Evolutionary conservation across 768 basidiomycete species (phyloP), one percentile per base, ranked within the genome.

Genomic region (Saitozyma sp.): DNA sequence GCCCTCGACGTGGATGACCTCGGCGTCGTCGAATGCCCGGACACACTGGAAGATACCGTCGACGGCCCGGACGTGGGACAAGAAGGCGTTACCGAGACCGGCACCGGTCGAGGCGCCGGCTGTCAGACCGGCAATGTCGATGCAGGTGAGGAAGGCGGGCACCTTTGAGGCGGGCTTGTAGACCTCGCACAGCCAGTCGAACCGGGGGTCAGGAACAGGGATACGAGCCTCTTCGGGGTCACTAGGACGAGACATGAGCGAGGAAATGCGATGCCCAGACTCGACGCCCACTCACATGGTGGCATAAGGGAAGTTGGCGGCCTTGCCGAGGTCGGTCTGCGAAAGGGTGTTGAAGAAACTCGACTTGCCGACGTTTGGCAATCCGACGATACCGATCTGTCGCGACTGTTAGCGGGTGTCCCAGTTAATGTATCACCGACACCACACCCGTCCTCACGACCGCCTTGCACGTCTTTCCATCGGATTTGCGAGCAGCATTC

Each of bases 21-120:
- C 96, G n/a, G 93, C 89, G 74, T 99, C 96, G 75, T 98, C 96
- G 78, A 99, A 99, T 6, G 95, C 93, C 65, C 96, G 90, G 60
- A 98, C 88, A 65, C 97, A 88, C 79, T 98, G 96, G 84, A 98
- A 99, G 75, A 99, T 99, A 73, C 96, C 96, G 77, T 99, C 96
- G 64, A 98, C 95, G 9, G 96, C 91, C 61, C 96, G 89, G 49
- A 99, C 94, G 78, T 98, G 92, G 10, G 93, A 94, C 78, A 99
- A 82, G 84, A 99, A 99, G 37, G 93, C 87, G 78, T 99, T 99
- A 48, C 96, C 96, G 46, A 99, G 87, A 76, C 96, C 96, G 51
- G 92, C 96, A 69, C 96, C 96, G 40, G 94, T 97, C 10, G 95
- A 97, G 1, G 96, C 96, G 62, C 96, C 95, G 86, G 93, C 92